phyloP scores from a whole-genome alignment of 225 moss, liverwort and hornwort species.

The Polytrichum commune region DNA sequence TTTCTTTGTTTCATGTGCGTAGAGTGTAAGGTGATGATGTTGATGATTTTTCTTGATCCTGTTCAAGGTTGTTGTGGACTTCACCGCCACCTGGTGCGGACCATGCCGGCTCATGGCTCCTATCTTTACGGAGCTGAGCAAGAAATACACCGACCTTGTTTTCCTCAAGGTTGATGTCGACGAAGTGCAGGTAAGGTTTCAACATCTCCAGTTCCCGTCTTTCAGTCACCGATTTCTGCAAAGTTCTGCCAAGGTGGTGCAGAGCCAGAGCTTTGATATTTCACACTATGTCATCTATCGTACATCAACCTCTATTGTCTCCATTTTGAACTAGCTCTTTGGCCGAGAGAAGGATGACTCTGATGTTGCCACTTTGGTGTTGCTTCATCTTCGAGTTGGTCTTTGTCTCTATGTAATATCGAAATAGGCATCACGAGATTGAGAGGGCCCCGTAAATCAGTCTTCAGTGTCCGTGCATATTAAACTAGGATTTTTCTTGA shows the following conservation, averaged over 20 bases:
- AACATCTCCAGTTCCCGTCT: no score
- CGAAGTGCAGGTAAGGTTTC: constrained; percentile 51
- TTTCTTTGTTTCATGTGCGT: background rate
- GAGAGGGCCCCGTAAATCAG: background rate
- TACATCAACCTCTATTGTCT: background rate
- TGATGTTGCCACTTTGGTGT: no score
- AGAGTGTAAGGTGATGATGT: background rate
- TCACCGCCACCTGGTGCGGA: constrained; percentile 84
- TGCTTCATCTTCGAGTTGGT: no score
- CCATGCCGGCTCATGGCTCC: constrained; percentile 77
- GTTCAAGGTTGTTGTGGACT: constrained; percentile 74
- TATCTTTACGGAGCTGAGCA: constrained; percentile 58
- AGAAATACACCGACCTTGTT: constrained; percentile 59
- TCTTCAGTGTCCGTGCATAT: background rate
- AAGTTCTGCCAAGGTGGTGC: no score
- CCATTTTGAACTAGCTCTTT: background rate
- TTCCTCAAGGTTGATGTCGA: constrained; percentile 84
- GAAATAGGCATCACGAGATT: no score
- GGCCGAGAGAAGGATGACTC: background rate
- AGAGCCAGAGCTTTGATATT: background rate
- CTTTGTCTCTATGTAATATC: no score
- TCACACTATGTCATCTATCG: background rate
- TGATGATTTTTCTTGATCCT: constrained; percentile 2
- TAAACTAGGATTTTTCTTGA: background rate
- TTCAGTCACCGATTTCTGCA: no score